Base-by-base conservation (phyloP, 2,329 filamentous ascomycete genomes). In the Fusarium longipes region DNA sequence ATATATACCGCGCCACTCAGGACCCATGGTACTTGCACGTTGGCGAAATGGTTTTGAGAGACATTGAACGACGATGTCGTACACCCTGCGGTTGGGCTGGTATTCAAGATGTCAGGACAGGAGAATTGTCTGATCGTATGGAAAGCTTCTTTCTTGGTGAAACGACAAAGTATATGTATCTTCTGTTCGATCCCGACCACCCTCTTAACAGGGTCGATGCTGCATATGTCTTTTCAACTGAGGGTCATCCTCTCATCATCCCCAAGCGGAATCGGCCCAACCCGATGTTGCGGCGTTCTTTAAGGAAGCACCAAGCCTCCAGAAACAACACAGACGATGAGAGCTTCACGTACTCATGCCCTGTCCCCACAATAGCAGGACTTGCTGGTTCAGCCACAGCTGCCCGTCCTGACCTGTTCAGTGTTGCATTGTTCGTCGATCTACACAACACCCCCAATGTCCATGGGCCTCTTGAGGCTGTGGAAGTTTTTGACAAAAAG, bases 81-180 rank as follows among this genome's bases (percentile, higher is more conserved):
- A 93, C 93, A 1, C 86, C 87, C 64, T 99, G 96, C 73, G 96
- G 96, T 38, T 98, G 95, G 93, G 92, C 95, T 15, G 95, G 95
- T 1, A 83, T 98, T 33, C 90, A 93, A 73, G 90, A 94, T 76
- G 92, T 95, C 10, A 83, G 90, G 32, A 92, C 87, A 7, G 95
- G 95, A 5, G 93, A 97, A 79, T 88, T 93, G 78, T 92, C 88
- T 70, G 94, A 99, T 76, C 91, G 96, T 32, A 98, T 98, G 96
- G 96, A 99, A 79, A 98, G 95, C 76, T 99, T 98, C 83, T 98
- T 98, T 74, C 84, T 99, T 1, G 95, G 96, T 15, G 96, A 99
- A 79, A 99, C 96, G 2, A 90, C 93, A 42, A 97, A 98, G 78
- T 99, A 99, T 77, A 83, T 99, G 65, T 98, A 96, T 77, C 82